Percentiles rank a stretch among this genome's conserved stretches.
Evolutionary conservation across 2,329 filamentous ascomycete species (phyloP).

Genomic region (Bipolaris sorokiniana): DNA sequence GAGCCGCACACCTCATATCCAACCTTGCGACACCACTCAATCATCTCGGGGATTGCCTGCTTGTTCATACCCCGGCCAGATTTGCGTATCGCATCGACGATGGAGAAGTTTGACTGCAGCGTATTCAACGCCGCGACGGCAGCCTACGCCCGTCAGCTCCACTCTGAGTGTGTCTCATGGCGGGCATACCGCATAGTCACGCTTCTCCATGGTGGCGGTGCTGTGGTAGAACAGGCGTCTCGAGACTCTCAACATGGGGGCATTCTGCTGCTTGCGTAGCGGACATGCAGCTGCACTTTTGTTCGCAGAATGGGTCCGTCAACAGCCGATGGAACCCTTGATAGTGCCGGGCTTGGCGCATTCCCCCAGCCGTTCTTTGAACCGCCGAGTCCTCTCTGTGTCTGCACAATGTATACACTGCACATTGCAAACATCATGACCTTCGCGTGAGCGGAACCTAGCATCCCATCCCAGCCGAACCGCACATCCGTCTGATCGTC

Average conservation of each 20-base stretch:
- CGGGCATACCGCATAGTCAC: slow-evolving; percentile 45
- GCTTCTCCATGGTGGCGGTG: slow-evolving; percentile 36
- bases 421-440: neutral
- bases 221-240: slow-evolving; percentile 30
- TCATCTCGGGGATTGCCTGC: slow-evolving; percentile 79
- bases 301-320: slow-evolving; percentile 12
- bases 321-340: slow-evolving; percentile 35
- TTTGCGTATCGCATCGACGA: slow-evolving; percentile 78
- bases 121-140: slow-evolving; percentile 77
- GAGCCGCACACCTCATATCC: slow-evolving; percentile 70
- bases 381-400: neutral
- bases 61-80: slow-evolving; percentile 76
- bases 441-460: neutral
- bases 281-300: slow-evolving; percentile 18
- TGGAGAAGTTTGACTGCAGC: slow-evolving; percentile 78
- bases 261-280: slow-evolving; percentile 26
- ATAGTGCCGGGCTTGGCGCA: neutral
- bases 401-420: neutral
- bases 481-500: neutral
- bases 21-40: slow-evolving; percentile 75
- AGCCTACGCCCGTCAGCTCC: slow-evolving; percentile 54
- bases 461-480: neutral
- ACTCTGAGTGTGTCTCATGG: neutral
- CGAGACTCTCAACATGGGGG: slow-evolving; percentile 40
- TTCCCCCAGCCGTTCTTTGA: neutral